A percentile compares a stretch with the other conserved stretches of the same genome.
phyloP scores from a whole-genome alignment of 257 asterid genomes.

The Nicotiana attenuata region DNA sequence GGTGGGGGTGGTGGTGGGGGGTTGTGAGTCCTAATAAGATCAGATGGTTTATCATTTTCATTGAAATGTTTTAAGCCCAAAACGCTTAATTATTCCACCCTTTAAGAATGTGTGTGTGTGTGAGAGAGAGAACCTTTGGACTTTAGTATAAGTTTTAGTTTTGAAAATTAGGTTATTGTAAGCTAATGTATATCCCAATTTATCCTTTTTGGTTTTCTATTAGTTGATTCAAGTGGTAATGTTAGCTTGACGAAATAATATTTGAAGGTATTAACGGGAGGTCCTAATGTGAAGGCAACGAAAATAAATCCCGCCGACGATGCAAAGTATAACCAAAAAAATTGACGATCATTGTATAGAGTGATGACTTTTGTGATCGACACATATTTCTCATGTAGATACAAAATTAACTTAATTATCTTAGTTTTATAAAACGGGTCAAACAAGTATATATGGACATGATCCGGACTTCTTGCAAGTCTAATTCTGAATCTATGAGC shows the following conservation, averaged over 20 bases:
- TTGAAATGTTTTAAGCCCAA: background rate
- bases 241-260: background rate
- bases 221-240: background rate
- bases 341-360: background rate
- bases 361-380: background rate
- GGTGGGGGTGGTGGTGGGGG: too few relatives aligned
- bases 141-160: background rate
- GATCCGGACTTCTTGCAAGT: too few relatives aligned
- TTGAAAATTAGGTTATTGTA: background rate
- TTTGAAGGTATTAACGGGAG: background rate
- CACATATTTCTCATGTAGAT: background rate
- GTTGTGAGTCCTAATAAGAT: too few relatives aligned
- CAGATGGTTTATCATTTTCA: too few relatives aligned
- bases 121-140: background rate
- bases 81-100: background rate
- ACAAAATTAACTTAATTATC: background rate
- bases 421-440: background rate
- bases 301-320: background rate
- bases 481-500: too few relatives aligned
- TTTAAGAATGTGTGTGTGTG: background rate
- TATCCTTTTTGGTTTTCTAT: background rate
- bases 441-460: too few relatives aligned
- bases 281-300: background rate
- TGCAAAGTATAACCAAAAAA: background rate
- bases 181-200: background rate